A percentile compares a stretch with the other conserved stretches of the same genome.
These are phyloP conservation scores for Magnusiomyces sp. DNA, from an alignment of 1,139 yeast genomes.

Conservation along the genomic window DNA sequence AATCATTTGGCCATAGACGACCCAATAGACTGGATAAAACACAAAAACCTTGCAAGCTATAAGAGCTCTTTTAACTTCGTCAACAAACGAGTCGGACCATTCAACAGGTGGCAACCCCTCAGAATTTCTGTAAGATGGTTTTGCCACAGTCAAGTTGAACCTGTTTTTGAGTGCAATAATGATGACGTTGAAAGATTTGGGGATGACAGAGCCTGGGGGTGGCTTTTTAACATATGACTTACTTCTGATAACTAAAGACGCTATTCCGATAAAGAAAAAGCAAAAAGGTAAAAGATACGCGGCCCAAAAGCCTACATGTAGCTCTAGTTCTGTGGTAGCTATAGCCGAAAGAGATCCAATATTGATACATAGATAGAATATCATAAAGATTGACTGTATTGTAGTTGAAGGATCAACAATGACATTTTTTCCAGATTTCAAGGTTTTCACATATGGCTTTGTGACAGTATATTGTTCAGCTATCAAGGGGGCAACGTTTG, in stretches of 20 bases:
- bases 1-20: constrained; percentile 58
- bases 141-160: constrained; percentile 46
- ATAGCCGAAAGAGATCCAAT: constrained; percentile 71
- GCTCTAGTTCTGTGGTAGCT: constrained; percentile 67
- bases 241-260: constrained; percentile 48
- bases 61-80: constrained; percentile 50
- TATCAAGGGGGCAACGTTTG: constrained; percentile 65
- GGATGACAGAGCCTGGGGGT: constrained; percentile 54
- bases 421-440: constrained; percentile 56
- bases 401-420: constrained; percentile 65
- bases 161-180: constrained; percentile 42
- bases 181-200: constrained; percentile 45
- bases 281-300: constrained; percentile 64
- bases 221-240: constrained; percentile 52
- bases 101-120: constrained; percentile 38
- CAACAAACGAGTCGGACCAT: constrained; percentile 56
- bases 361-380: constrained; percentile 74
- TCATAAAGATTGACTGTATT: constrained; percentile 63
- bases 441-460: constrained; percentile 49
- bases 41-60: constrained; percentile 56
- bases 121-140: constrained; percentile 40
- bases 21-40: constrained; percentile 59
- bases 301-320: constrained; percentile 67
- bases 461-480: constrained; percentile 64
- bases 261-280: constrained; percentile 51